Percentiles rank a stretch among this genome's conserved stretches.
These are phyloP conservation scores for Tolypocladium pustulatum DNA, from an alignment of 2,329 filamentous ascomycete species.

Conservation along the genomic window DNA sequence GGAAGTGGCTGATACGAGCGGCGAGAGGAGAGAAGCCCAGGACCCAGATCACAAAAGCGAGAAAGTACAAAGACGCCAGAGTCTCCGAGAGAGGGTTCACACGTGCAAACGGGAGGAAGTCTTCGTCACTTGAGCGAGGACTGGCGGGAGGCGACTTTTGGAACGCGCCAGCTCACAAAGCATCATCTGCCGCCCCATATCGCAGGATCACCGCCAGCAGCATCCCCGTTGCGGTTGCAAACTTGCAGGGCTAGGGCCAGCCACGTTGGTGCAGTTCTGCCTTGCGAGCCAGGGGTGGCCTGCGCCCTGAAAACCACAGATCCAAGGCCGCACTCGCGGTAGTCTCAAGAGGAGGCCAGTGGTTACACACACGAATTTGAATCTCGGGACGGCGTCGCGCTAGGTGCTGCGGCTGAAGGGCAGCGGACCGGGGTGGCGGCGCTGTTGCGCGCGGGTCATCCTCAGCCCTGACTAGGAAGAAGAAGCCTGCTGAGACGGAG, in stretches of 20 bases:
- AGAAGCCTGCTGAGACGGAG: neutral
- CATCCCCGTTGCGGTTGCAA: neutral
- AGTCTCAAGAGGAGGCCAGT: neutral
- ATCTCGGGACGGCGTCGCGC: neutral
- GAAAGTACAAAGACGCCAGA: neutral
- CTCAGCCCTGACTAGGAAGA: neutral
- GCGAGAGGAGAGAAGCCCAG: neutral
- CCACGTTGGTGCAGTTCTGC: neutral
- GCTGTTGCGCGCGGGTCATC: neutral
- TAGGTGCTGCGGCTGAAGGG: neutral
- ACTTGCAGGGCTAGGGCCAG: neutral
- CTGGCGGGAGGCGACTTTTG: neutral
- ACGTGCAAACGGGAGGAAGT: neutral
- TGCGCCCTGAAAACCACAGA: neutral
- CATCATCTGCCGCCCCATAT: neutral
- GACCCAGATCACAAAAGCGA: neutral
- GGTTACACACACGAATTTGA: too few species aligned
- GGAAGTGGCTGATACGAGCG: neutral
- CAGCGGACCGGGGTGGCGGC: neutral
- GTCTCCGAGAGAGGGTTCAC: neutral
- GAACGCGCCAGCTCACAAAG: neutral
- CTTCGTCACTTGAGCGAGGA: neutral
- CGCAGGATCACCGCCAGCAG: neutral
- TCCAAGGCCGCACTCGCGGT: neutral
- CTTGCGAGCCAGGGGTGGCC: neutral